Evolutionary conservation across 2,329 filamentous ascomycete genomes (phyloP).

Genomic region (Curvularia sp.): DNA sequence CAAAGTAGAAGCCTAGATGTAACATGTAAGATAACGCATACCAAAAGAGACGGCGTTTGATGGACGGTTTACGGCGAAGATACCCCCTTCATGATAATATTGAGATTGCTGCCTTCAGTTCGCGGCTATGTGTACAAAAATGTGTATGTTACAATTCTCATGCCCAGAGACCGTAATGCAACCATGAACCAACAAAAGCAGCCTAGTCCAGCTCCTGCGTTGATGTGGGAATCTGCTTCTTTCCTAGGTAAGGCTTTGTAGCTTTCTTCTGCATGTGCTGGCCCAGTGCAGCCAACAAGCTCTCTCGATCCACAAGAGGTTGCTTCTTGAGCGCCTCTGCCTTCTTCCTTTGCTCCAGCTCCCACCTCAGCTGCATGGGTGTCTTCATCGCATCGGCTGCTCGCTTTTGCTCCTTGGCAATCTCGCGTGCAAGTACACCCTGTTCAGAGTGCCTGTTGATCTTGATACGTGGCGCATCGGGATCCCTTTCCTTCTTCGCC

Average conservation of each 20-base stretch:
- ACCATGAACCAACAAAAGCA: background rate
- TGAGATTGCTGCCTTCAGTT: slow-evolving; percentile 9
- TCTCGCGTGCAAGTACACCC: slow-evolving; percentile 33
- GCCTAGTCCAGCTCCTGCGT: slow-evolving; percentile 22
- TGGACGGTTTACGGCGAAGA: slow-evolving; percentile 18
- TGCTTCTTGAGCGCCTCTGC: slow-evolving; percentile 22
- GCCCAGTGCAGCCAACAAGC: slow-evolving; percentile 52
- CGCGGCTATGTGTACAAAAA: slow-evolving; percentile 31
- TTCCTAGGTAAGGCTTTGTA: slow-evolving; percentile 21
- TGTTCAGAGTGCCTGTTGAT: slow-evolving; percentile 13
- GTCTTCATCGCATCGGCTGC: slow-evolving; percentile 43
- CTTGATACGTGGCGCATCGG: slow-evolving; percentile 33
- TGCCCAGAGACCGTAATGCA: background rate
- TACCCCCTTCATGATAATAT: slow-evolving; percentile 12
- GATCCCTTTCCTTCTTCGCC: slow-evolving; percentile 49
- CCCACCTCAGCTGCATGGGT: slow-evolving; percentile 45
- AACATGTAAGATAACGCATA: background rate
- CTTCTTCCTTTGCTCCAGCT: slow-evolving; percentile 39
- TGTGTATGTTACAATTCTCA: slow-evolving; percentile 26
- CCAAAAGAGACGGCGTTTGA: slow-evolving; percentile 12
- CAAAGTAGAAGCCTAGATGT: background rate
- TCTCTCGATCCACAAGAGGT: slow-evolving; percentile 41
- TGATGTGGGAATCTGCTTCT: slow-evolving; percentile 19
- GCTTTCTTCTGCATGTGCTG: slow-evolving; percentile 48
- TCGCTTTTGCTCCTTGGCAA: slow-evolving; percentile 29